Conservation (phyloP, 2,329 filamentous ascomycete species). For the Penicillium sp. region DNA sequence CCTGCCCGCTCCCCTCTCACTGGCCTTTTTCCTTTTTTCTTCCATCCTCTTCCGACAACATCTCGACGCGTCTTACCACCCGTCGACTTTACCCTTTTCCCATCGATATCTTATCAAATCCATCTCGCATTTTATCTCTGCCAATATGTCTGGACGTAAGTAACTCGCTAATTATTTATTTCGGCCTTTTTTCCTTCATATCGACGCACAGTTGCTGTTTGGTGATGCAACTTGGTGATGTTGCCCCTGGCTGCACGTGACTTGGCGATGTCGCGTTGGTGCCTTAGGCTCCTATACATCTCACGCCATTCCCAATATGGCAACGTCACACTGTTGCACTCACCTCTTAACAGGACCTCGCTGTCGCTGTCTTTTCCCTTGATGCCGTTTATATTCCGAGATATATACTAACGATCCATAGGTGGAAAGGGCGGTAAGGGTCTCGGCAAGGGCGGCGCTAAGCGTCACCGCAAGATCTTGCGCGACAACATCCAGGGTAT, state of each 20-base stretch:
- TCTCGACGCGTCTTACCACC: slow-evolving; percentile 18
- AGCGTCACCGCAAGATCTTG: slow-evolving; percentile 99
- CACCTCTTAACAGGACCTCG: slow-evolving; percentile 7
- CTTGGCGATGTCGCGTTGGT: slow-evolving; percentile 2
- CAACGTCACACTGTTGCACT: slow-evolving; percentile 1
- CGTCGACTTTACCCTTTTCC: slow-evolving; percentile 12
- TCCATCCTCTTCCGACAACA: slow-evolving; percentile 15
- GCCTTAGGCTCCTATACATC: slow-evolving; percentile 17
- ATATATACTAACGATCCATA: slow-evolving; percentile 39
- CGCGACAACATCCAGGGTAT: slow-evolving; percentile 99
- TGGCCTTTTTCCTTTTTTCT: slow-evolving; percentile 17
- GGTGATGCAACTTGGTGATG: slow-evolving; percentile 1
- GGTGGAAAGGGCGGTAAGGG: slow-evolving; percentile 96
- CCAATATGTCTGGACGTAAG: slow-evolving; percentile 43
- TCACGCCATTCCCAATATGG: slow-evolving; percentile 9
- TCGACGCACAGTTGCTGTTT: slow-evolving; percentile 6
- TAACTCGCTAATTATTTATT: slow-evolving; percentile 14
- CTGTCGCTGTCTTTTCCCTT: background rate
- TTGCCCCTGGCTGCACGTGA: slow-evolving; percentile 26
- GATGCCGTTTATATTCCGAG: background rate
- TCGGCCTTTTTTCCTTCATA: background rate
- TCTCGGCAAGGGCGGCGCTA: slow-evolving; percentile 96
- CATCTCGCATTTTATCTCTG: slow-evolving; percentile 11
- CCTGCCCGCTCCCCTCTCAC: slow-evolving; percentile 6
- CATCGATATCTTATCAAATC: slow-evolving; percentile 19